Base-by-base conservation (phyloP, 192 early-diverging fungal species). In the Umbelopsis sp. region DNA sequence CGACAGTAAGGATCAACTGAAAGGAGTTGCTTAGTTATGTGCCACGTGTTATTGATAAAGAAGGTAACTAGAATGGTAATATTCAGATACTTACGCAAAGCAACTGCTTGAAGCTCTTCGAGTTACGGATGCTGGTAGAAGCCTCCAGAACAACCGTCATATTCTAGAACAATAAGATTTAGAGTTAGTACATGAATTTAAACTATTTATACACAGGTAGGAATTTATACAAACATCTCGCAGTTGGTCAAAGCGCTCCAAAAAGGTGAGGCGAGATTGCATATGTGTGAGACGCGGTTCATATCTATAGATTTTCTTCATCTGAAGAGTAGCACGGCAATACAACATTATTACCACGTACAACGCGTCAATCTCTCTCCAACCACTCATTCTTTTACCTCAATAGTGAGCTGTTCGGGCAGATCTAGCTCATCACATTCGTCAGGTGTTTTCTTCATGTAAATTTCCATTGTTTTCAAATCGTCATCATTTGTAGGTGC, bases 251-350 rank as follows among this genome's bases (percentile, higher is more conserved):
- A 87, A 84, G 9, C 80, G 77, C 66, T 91, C 89, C 10, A 85
- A 77, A 82, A 91, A 92, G 38, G 86, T 87, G 4, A 86, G 69
- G 75, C 88, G 86, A 32, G 89, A 91, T 14, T 83, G 75, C 34
- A 92, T 88, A 31, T 85, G 86, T 3, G 84, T 85, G 32, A 94
- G 68, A 22, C 92, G 86, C 69, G 86, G 87, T 74, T 89, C 89
- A 66, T 90, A 92, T 50, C 90, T 84, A 65, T 91, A 89, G 24
- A 92, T 85, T 49, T 85, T 87, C 76, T 90, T 86, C 16, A 91
- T 89, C 82, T 92, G 20, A n/a, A 49, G 2, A 5, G 11, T 4
- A 47, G 11, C 3, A 47, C 5, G 20, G 31, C 11, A 36, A 1
- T 14, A 0, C 22, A 26, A 53, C 22, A 52, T 52, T 2, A 54